phyloP scores from a whole-genome alignment of 495 filamentous ascomycete genomes.

The Chaetomium fimeti region DNA sequence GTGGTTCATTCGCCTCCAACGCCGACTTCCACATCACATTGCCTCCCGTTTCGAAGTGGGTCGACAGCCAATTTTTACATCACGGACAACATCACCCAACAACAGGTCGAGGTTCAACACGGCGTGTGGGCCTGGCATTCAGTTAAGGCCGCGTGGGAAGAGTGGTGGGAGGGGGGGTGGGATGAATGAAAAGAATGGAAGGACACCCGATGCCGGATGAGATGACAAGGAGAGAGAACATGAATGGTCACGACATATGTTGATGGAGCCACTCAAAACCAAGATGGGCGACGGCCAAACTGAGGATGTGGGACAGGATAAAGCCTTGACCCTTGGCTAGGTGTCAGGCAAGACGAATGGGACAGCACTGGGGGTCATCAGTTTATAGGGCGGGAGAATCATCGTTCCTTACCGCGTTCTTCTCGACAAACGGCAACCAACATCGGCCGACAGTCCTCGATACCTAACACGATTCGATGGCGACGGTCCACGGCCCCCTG shows the following conservation, averaged over 20 bases:
- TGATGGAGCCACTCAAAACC: too few relatives aligned
- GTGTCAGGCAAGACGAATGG: constrained; percentile 1
- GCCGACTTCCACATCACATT: neutral
- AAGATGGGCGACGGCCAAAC: too few relatives aligned
- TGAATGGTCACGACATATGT: too few relatives aligned
- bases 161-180: neutral
- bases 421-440: neutral
- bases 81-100: too few relatives aligned
- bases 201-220: too few relatives aligned
- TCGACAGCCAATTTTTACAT: neutral
- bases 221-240: neutral
- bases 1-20: neutral
- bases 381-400: neutral
- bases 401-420: neutral
- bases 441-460: neutral
- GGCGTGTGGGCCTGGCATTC: neutral
- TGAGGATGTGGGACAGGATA: too few relatives aligned
- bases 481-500: neutral
- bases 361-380: neutral
- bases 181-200: neutral
- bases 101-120: too few relatives aligned
- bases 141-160: neutral
- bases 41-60: neutral
- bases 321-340: neutral
- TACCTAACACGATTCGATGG: neutral